Evolutionary conservation across 163 green algal species (phyloP), one percentile per base, ranked within the genome.

Genomic region (Chlorella variabilis): DNA sequence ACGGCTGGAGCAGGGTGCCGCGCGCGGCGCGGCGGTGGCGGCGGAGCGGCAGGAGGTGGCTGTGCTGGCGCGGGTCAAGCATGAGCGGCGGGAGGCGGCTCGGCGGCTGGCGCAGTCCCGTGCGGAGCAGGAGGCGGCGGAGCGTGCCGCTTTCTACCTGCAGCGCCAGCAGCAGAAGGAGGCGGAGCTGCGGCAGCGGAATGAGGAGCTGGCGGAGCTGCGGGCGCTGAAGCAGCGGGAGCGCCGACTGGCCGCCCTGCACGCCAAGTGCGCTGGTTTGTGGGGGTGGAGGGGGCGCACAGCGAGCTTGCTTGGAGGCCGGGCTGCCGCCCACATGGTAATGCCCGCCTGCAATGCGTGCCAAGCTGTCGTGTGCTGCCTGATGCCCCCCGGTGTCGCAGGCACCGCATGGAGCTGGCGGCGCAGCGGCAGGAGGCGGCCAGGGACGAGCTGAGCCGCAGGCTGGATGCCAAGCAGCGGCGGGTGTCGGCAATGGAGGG

Each of bases 121-220:
- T 41, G 73, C 73, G 4, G 73, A 69, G 39, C 34, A 48, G 36
- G 73, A 69, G 27, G 13, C 42, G 56, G 73, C 39, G n/a, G 54
- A 70, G 38, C 36, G 38, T 0, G 56, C 38, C 3, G 33, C 20
- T 27, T 56, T 73, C 41, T 42, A 73, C 20, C 59, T 90, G 27
- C 78, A 88, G 41, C 88, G 86, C 33, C 88, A 89, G 34, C 79
- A 69, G 23, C 73, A 91, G 34, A 87, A 87, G 45, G 84, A 83
- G 56, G 69, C 54, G 17, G 39, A 89, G 77, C 75, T 93, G 73
- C 70, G 84, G 34, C 84, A 91, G 65, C 68, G 58, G 1, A 36
- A 31, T 6, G 87, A 42, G 33, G 78, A 91, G 77, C 87, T 93
- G 51, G 84, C 82, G 15, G 45, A 48, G 27, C 81, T 91, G 80